A percentile compares a stretch with the other conserved stretches of the same genome.
Evolutionary conservation across 257 asterid species (phyloP).

Genomic region (Echium plantagineum): DNA sequence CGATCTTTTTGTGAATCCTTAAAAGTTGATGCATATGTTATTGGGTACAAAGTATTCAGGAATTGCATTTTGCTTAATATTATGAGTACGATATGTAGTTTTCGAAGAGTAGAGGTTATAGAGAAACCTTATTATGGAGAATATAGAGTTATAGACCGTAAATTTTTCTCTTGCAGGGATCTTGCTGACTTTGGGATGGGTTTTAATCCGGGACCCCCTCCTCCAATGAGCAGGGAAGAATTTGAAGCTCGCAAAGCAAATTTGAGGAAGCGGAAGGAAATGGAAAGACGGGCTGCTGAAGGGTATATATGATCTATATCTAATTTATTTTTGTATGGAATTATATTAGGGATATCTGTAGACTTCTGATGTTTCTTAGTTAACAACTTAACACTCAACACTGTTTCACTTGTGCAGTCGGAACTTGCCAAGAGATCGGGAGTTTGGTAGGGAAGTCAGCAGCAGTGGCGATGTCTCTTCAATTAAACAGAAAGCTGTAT

Average conservation of each 20-base stretch:
- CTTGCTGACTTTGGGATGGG: constrained; percentile 85
- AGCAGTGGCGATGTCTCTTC: background rate
- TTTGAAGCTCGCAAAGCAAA: constrained; percentile 94
- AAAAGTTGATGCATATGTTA: too few relatives aligned
- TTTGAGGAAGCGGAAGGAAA: constrained; percentile 71
- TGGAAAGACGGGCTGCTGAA: constrained; percentile 51
- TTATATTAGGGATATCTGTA: too few relatives aligned
- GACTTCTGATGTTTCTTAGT: background rate
- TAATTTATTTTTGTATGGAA: background rate
- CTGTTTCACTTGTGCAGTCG: background rate
- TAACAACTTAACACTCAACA: background rate
- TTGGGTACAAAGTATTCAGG: too few relatives aligned
- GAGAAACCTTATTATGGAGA: too few relatives aligned
- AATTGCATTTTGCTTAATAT: too few relatives aligned
- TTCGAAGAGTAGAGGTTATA: too few relatives aligned
- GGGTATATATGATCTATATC: constrained; percentile 22
- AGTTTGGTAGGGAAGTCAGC: constrained; percentile 4
- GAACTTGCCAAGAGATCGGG: constrained; percentile 5
- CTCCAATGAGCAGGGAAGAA: constrained; percentile 70
- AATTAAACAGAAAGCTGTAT: background rate
- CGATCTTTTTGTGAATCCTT: too few relatives aligned
- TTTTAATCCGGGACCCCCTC: constrained; percentile 59
- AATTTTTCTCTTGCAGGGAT: constrained; percentile 45
- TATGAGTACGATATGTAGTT: too few relatives aligned
- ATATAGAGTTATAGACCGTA: too few relatives aligned